Conservation (phyloP, 2,329 filamentous ascomycete genomes). For the Aspergillus thermomutatus region DNA sequence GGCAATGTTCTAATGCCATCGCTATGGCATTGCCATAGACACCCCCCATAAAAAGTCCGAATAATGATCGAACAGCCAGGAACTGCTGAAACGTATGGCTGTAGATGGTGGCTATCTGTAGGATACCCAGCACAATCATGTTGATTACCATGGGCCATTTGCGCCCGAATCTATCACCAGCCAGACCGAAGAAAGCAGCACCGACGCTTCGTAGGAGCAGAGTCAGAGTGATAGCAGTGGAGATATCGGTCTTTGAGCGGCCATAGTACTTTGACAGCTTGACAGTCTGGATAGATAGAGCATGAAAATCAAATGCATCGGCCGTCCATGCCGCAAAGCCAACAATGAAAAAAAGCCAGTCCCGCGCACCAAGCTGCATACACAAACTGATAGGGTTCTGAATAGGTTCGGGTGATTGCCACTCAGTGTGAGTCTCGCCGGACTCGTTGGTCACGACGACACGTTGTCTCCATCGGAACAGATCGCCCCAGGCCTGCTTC, state of each 20-base stretch:
- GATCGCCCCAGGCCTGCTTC: conserved; percentile 61
- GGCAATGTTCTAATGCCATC: conserved; percentile 73
- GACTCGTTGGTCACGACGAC: conserved; percentile 54
- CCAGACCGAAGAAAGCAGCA: conserved; percentile 71
- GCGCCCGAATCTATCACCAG: conserved; percentile 74
- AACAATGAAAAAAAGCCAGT: conserved; percentile 74
- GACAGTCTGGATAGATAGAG: conserved; percentile 71
- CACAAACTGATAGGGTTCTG: conserved; percentile 69
- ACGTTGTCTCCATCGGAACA: conserved; percentile 72
- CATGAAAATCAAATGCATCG: conserved; percentile 81
- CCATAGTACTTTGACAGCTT: conserved; percentile 63
- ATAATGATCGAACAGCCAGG: conserved; percentile 68
- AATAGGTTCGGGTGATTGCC: conserved; percentile 64
- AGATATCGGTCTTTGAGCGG: conserved; percentile 64
- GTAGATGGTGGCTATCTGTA: conserved; percentile 79
- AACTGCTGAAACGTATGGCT: conserved; percentile 68
- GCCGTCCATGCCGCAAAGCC: conserved; percentile 75
- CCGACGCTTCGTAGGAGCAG: conserved; percentile 72
- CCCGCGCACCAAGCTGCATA: conserved; percentile 58
- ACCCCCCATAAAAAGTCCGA: conserved; percentile 77
- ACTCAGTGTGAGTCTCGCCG: conserved; percentile 65
- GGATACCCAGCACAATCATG: conserved; percentile 66
- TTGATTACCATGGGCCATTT: conserved; percentile 80
- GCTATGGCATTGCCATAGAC: conserved; percentile 76
- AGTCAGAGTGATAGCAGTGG: conserved; percentile 61